phyloP scores from a whole-genome alignment of 1,284 basidiomycete genomes.

The Cystobasidium slooffiae region DNA sequence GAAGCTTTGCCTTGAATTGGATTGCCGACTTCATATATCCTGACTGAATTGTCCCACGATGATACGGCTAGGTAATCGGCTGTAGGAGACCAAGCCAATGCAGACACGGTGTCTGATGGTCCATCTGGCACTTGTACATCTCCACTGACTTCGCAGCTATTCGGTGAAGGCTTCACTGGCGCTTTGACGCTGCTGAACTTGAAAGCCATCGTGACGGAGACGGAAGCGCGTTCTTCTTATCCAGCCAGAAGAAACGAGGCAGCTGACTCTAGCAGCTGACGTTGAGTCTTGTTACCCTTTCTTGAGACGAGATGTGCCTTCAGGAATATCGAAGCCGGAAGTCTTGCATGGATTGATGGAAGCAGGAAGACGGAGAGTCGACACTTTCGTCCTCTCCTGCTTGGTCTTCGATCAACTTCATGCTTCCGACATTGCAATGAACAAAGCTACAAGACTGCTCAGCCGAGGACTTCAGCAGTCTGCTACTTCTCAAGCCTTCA shows the following conservation, averaged over 20 bases:
- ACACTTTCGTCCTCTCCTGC: neutral
- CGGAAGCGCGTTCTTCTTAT: neutral
- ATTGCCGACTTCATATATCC: slow-evolving; percentile 65
- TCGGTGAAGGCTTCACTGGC: slow-evolving; percentile 6
- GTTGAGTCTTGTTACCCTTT: neutral
- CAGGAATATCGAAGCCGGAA: too few species aligned
- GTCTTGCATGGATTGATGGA: too few species aligned
- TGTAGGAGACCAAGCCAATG: slow-evolving; percentile 67
- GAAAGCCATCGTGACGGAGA: neutral
- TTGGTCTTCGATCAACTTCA: slow-evolving; percentile 11
- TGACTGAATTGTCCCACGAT: slow-evolving; percentile 58
- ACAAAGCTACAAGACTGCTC: neutral
- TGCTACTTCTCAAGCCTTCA: neutral
- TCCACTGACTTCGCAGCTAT: slow-evolving; percentile 15
- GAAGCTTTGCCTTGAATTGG: slow-evolving; percentile 75
- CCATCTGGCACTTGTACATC: slow-evolving; percentile 59
- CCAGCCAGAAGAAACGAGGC: too few species aligned
- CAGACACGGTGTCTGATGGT: slow-evolving; percentile 74
- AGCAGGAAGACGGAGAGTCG: too few species aligned
- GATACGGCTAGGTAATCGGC: slow-evolving; percentile 73
- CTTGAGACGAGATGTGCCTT: neutral
- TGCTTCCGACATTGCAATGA: neutral
- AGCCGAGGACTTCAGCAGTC: neutral
- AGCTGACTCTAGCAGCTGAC: neutral
- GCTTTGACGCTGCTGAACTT: slow-evolving; percentile 18